A percentile compares a stretch with the other conserved stretches of the same genome.
phyloP scores from a whole-genome alignment of 169 alveolate species.

The Plasmodium knowlesi region DNA sequence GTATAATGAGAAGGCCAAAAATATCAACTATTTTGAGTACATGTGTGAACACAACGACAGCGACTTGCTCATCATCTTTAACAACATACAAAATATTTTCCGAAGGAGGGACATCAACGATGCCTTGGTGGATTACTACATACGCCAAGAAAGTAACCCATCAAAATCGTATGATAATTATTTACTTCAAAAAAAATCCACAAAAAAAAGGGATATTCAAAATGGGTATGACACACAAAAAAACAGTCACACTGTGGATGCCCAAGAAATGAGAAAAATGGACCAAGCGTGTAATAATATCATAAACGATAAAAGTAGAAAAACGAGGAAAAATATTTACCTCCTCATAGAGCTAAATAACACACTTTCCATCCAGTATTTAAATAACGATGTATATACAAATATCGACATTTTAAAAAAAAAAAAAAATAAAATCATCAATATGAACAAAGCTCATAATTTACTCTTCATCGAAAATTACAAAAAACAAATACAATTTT shows the following conservation, averaged over 20 bases:
- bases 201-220: background rate
- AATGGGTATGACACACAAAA: background rate
- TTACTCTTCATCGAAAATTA: constrained; percentile 47
- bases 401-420: constrained; percentile 5
- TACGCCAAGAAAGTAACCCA: background rate
- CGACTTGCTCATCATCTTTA: constrained; percentile 44
- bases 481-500: constrained; percentile 70
- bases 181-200: background rate
- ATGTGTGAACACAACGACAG: constrained; percentile 70
- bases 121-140: background rate
- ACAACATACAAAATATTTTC: constrained; percentile 66
- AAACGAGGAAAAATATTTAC: constrained; percentile 16
- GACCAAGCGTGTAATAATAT: background rate
- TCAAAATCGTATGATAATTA: constrained; percentile 17
- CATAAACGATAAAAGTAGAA: background rate
- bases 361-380: constrained; percentile 57
- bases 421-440: background rate
- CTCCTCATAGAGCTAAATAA: constrained; percentile 55
- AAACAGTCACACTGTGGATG: background rate
- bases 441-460: constrained; percentile 5
- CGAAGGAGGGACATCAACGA: constrained; percentile 32
- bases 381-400: constrained; percentile 44
- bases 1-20: constrained; percentile 36
- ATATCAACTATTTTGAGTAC: constrained; percentile 55
- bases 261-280: background rate